These are phyloP conservation scores for Raffaelea deltoideospora DNA, from an alignment of 2,329 filamentous ascomycete species.

Conservation along the genomic window DNA sequence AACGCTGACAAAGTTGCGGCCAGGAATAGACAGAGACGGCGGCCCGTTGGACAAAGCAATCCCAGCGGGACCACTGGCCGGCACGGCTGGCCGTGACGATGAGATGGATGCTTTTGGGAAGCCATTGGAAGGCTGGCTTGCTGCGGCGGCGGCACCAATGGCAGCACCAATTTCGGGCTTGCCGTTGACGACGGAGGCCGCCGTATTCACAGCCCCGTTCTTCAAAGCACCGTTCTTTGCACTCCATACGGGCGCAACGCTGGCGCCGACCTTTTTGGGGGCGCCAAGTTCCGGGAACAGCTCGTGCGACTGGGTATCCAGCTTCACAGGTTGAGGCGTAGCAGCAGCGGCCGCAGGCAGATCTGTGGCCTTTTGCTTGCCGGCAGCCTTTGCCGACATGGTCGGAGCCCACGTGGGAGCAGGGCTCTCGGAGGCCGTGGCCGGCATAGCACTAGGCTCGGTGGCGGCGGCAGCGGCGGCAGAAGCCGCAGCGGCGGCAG, in stretches of 20 bases:
- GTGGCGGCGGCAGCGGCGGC: slow-evolving; percentile 33
- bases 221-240: slow-evolving; percentile 40
- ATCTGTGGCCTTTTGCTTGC: slow-evolving; percentile 50
- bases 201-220: slow-evolving; percentile 33
- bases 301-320: slow-evolving; percentile 82
- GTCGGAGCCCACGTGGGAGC: slow-evolving; percentile 31
- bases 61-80: slow-evolving; percentile 16
- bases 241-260: slow-evolving; percentile 63
- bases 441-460: slow-evolving; percentile 20
- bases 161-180: too few species aligned
- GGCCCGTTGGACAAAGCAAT: slow-evolving; percentile 14
- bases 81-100: slow-evolving; percentile 40
- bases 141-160: slow-evolving; percentile 35
- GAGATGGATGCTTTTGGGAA: slow-evolving; percentile 42
- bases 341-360: slow-evolving; percentile 21
- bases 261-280: slow-evolving; percentile 48
- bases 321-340: too few species aligned
- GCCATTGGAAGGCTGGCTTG: slow-evolving; percentile 23
- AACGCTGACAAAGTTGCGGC: slow-evolving; percentile 65
- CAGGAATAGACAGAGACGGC: slow-evolving; percentile 59
- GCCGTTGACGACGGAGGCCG: slow-evolving; percentile 23
- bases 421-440: slow-evolving; percentile 25
- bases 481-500: slow-evolving; percentile 21
- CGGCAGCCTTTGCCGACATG: slow-evolving; percentile 47
- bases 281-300: slow-evolving; percentile 82